phyloP scores from a whole-genome alignment of 1,284 basidiomycete species.

The Irpex sp. region DNA sequence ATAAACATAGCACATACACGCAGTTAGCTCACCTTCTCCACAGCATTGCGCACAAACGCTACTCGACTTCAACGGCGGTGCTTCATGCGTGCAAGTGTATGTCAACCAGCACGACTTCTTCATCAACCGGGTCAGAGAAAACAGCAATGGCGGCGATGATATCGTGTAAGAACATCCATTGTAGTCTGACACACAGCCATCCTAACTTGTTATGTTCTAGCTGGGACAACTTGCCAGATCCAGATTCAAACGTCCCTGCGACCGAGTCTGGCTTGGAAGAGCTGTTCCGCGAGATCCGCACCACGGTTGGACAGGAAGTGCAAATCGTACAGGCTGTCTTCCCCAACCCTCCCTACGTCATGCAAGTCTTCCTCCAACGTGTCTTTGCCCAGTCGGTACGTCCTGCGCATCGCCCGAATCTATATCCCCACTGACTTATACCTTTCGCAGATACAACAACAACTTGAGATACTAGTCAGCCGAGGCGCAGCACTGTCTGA shows the following conservation, averaged over 20 bases:
- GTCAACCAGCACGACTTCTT: conserved; percentile 99
- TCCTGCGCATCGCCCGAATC: conserved; percentile 7
- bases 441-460: conserved; percentile 80
- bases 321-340: conserved; percentile 99
- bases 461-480: conserved; percentile 83
- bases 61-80: conserved; percentile 96
- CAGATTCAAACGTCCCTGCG: conserved; percentile 76
- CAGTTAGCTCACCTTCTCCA: background rate
- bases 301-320: conserved; percentile 91
- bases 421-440: background rate
- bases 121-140: conserved; percentile 81
- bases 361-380: conserved; percentile 97
- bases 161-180: conserved; percentile 49
- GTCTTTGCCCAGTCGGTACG: conserved; percentile 97
- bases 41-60: conserved; percentile 97
- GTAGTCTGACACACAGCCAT: background rate
- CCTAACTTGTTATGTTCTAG: conserved; percentile 35
- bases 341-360: conserved; percentile 94
- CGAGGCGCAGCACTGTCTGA: conserved; percentile 76
- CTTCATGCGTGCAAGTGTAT: conserved; percentile 96
- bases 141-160: conserved; percentile 50
- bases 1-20: background rate
- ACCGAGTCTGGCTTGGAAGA: conserved; percentile 78
- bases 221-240: conserved; percentile 81
- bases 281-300: conserved; percentile 85